Evolutionary conservation across 768 basidiomycete genomes (phyloP), one percentile per base, ranked within the genome.

Genomic region (Russula vinacea): DNA sequence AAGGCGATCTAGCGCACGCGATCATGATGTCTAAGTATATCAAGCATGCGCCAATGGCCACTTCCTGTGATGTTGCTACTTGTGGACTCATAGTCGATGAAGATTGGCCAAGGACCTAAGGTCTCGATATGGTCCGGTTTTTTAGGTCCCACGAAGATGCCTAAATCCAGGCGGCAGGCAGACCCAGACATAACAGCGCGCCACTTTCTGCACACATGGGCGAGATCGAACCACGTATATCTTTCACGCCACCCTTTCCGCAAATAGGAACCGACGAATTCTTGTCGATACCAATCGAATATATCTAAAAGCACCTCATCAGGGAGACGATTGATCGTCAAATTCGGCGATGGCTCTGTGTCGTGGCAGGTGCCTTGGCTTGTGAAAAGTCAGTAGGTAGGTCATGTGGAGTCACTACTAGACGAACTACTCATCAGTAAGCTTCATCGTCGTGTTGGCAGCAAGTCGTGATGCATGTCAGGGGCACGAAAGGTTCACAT

Each of bases 221-320:
- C 5, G 33, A 63, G 62, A 19, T 10, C 45, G 24, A 57, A 22
- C 62, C 62, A 63, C 74, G 77, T 53, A 76, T 14, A 8, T 8
- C 16, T 26, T 13, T 49, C 19, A 5, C 14, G 26, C 47, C 47
- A 49, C n/a, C 9, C n/a, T 10, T 22, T 0, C n/a, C 9, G 44
- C n/a, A n/a, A n/a, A 0, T 33, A 33, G 8, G 8, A 19, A 45
- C 19, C 3, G 44, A 22, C 22, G 10, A 11, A n/a, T 45, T n/a
- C 9, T 47, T 22, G 45, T 47, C 45, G 45, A 47, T 47, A 47
- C n/a, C 10, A 47, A 22, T 47, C 45, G 45, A 47, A 47, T 47
- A 47, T 24, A n/a, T 47, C 45, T 47, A 47, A 47, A 10, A 47
- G n/a, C 22, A 47, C 11, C 22, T 47, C 45, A 47, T 47, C 45